A percentile compares a stretch with the other conserved stretches of the same genome.
phyloP scores from a whole-genome alignment of 2,329 filamentous ascomycete species.

The Falciphora oryzae region DNA sequence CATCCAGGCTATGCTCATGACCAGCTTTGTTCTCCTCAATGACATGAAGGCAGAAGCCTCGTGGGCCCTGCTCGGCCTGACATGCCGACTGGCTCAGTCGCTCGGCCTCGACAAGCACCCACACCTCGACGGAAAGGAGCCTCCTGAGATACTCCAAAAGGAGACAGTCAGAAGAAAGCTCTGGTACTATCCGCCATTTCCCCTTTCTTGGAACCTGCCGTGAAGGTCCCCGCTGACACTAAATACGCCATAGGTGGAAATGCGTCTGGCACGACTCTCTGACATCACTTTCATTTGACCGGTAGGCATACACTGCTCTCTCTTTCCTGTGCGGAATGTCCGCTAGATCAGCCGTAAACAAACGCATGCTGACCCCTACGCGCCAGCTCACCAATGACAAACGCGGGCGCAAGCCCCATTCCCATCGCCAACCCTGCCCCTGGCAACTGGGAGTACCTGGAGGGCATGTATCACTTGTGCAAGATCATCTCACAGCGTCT shows the following conservation, averaged over 20 bases:
- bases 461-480: constrained; percentile 61
- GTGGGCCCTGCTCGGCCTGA: constrained; percentile 59
- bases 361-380: neutral
- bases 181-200: constrained; percentile 33
- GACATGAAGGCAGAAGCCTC: constrained; percentile 66
- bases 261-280: constrained; percentile 63
- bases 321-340: neutral
- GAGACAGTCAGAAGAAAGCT: constrained; percentile 50
- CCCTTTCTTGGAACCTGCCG: neutral
- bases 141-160: constrained; percentile 41
- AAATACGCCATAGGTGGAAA: constrained; percentile 41
- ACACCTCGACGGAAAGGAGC: constrained; percentile 39
- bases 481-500: constrained; percentile 53
- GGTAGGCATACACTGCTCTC: constrained; percentile 30
- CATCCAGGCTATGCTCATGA: constrained; percentile 57
- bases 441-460: constrained; percentile 52
- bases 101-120: constrained; percentile 52
- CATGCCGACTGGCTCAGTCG: constrained; percentile 59
- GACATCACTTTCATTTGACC: constrained; percentile 60
- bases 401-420: constrained; percentile 50
- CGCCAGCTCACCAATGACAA: constrained; percentile 54
- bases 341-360: neutral
- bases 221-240: neutral
- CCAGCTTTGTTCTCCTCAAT: constrained; percentile 58
- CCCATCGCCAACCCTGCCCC: constrained; percentile 37